Evolutionary conservation across 331 rosid species (phyloP).

Genomic region (Pyracantha coccinea): DNA sequence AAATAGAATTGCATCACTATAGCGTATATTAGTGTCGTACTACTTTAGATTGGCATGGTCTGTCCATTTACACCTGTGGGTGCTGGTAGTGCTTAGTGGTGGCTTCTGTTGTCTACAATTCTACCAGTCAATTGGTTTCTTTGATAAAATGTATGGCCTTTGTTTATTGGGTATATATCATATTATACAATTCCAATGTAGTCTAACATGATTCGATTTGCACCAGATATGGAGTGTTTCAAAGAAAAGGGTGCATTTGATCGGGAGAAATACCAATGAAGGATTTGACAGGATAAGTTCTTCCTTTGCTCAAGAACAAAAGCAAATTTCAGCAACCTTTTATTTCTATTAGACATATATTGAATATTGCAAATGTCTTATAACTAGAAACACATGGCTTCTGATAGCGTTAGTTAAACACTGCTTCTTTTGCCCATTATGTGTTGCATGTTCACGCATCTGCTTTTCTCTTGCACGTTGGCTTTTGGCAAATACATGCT

Average conservation of each 20-base stretch:
- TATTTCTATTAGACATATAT: not conserved
- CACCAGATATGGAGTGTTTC: conserved; percentile 21
- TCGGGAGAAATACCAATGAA: conserved; percentile 29
- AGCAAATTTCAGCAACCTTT: not conserved
- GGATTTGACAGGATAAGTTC: conserved; percentile 23
- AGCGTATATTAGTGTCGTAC: too few relatives aligned
- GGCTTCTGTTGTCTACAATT: not conserved
- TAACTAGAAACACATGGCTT: not conserved
- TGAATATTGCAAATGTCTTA: not conserved
- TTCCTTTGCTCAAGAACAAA: not conserved
- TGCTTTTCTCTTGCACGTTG: conserved; percentile 12
- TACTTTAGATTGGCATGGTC: not conserved
- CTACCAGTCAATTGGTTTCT: not conserved
- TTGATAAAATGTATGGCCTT: too few relatives aligned
- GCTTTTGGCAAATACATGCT: too few relatives aligned
- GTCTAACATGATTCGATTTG: not conserved
- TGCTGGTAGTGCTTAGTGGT: not conserved
- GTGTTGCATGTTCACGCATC: not conserved
- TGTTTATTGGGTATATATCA: not conserved
- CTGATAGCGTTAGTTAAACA: not conserved
- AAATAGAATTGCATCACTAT: not conserved
- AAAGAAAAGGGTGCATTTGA: conserved; percentile 16
- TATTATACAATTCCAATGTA: too few relatives aligned
- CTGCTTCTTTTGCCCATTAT: not conserved
- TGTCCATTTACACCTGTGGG: not conserved